These are phyloP conservation scores for Geum urbanum DNA, from an alignment of 306 rosid species.

Conservation along the genomic window DNA sequence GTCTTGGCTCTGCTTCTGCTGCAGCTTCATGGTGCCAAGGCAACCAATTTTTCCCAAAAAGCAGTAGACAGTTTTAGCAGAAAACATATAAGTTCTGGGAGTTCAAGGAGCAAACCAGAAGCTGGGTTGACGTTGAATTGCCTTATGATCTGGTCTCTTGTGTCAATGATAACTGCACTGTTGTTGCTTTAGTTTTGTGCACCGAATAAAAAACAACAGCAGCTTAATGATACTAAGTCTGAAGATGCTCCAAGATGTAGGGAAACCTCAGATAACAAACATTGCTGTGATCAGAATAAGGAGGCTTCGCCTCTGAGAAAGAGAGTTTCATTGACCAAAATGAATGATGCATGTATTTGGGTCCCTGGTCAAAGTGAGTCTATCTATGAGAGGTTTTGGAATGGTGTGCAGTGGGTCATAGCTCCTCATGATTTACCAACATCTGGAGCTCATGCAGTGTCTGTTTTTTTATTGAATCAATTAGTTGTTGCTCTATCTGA, in stretches of 20 bases:
- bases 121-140: slow-evolving; percentile 75
- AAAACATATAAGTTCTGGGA: slow-evolving; percentile 80
- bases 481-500: slow-evolving; percentile 77
- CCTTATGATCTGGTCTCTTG: slow-evolving; percentile 68
- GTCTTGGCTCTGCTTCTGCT: slow-evolving; percentile 28
- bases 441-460: slow-evolving; percentile 50
- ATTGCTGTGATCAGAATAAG: slow-evolving; percentile 8
- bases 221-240: slow-evolving; percentile 19
- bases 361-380: slow-evolving; percentile 82
- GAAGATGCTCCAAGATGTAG: slow-evolving; percentile 33
- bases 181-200: slow-evolving; percentile 35
- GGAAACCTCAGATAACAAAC: slow-evolving; percentile 21
- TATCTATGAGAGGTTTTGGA: slow-evolving; percentile 94
- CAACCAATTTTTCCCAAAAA: slow-evolving; percentile 40
- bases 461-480: slow-evolving; percentile 62
- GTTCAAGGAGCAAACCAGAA: slow-evolving; percentile 58
- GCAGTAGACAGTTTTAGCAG: slow-evolving; percentile 50
- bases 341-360: slow-evolving; percentile 79
- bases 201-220: slow-evolving; percentile 18
- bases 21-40: slow-evolving; percentile 52
- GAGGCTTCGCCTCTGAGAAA: slow-evolving; percentile 51
- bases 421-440: slow-evolving; percentile 86
- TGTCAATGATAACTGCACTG: slow-evolving; percentile 38
- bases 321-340: slow-evolving; percentile 75
- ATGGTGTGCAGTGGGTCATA: slow-evolving; percentile 87